These are phyloP conservation scores for Cyberlindnera subsufficiens DNA, from an alignment of 805 yeast genomes.

Conservation along the genomic window DNA sequence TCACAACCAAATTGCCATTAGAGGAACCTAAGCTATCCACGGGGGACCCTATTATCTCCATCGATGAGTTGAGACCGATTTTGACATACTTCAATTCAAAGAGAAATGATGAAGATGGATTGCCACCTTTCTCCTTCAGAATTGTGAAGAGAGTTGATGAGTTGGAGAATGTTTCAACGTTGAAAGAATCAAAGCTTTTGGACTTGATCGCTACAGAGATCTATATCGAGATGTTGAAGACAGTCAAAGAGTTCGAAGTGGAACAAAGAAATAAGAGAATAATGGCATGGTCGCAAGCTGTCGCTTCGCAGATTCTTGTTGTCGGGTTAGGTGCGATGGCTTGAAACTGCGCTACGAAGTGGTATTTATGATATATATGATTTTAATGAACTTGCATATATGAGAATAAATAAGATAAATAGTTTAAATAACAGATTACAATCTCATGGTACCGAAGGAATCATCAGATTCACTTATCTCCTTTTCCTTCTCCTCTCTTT, in stretches of 20 bases:
- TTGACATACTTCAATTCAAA: constrained; percentile 54
- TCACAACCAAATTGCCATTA: constrained; percentile 50
- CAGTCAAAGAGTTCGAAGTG: constrained; percentile 48
- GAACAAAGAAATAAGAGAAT: constrained; percentile 39
- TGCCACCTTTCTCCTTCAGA: constrained; percentile 31
- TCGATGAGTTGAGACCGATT: constrained; percentile 55
- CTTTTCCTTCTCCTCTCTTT: constrained; percentile 9
- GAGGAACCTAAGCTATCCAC: constrained; percentile 45
- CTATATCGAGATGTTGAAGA: constrained; percentile 48
- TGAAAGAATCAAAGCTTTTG: constrained; percentile 39
- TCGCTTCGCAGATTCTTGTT: constrained; percentile 51
- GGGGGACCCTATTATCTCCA: constrained; percentile 48
- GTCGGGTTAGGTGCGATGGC: constrained; percentile 59
- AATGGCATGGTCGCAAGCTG: constrained; percentile 50
- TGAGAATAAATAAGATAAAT: background rate
- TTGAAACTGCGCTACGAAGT: background rate
- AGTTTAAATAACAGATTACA: constrained; percentile 1
- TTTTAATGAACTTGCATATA: no score
- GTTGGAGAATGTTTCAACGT: constrained; percentile 32
- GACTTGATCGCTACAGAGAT: constrained; percentile 50
- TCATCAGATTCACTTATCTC: constrained; percentile 9
- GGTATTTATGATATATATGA: no score
- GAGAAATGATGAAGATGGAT: constrained; percentile 23
- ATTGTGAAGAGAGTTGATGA: constrained; percentile 41
- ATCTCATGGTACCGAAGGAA: constrained; percentile 8